Percentiles rank a stretch among this genome's conserved stretches.
These are phyloP conservation scores for Carex cristatella DNA, from an alignment of 176 grass and related monocot species.

Conservation along the genomic window DNA sequence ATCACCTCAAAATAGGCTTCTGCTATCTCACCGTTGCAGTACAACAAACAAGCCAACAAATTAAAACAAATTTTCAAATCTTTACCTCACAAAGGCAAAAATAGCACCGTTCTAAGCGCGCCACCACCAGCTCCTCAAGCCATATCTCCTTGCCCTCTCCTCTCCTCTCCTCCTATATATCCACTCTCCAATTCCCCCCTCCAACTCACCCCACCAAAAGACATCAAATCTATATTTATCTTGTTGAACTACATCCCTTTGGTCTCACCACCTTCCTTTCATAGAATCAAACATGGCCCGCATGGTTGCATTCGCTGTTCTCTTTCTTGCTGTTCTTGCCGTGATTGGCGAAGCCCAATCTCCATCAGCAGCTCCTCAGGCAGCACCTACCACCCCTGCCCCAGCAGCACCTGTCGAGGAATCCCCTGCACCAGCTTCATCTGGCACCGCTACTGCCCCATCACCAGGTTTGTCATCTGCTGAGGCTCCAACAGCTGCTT, in stretches of 20 bases:
- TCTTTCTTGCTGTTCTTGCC: conserved; percentile 27
- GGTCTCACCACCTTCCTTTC: neutral
- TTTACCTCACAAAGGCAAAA: neutral
- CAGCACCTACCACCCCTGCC: neutral
- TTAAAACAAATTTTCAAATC: neutral
- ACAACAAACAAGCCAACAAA: conserved; percentile 3
- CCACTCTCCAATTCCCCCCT: neutral
- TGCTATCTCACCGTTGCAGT: neutral
- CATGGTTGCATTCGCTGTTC: conserved; percentile 11
- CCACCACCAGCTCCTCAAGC: neutral
- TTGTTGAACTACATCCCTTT: neutral
- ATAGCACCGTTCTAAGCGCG: neutral
- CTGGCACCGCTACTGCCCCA: neutral
- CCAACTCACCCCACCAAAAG: conserved; percentile 43
- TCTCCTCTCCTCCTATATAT: neutral
- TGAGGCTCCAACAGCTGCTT: neutral
- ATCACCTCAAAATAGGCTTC: neutral
- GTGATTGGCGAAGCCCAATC: conserved; percentile 13
- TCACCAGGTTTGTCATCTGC: neutral
- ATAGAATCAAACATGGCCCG: conserved; percentile 33
- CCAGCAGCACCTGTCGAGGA: neutral
- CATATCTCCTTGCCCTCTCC: neutral
- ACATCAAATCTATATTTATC: conserved; percentile 11
- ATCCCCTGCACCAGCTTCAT: neutral
- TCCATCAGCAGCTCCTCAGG: conserved; percentile 28